phyloP scores from a whole-genome alignment of 1,139 yeast genomes.

The Candida buenavistaensis region DNA sequence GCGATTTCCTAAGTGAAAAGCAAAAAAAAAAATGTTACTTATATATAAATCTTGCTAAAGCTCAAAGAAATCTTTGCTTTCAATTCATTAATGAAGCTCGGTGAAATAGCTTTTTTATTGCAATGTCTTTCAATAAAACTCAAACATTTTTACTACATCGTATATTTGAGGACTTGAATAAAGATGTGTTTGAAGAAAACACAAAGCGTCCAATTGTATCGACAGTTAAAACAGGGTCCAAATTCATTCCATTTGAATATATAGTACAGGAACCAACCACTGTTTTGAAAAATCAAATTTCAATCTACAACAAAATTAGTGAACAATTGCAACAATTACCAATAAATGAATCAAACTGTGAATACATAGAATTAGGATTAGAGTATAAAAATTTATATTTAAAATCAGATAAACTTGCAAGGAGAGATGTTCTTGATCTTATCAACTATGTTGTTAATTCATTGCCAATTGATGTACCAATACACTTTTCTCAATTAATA shows the following conservation, averaged over 20 bases:
- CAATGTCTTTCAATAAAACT: slow-evolving; percentile 4
- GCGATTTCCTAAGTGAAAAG: too few relatives aligned
- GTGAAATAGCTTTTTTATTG: neutral
- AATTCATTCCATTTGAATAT: slow-evolving; percentile 3
- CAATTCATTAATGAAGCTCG: too few relatives aligned
- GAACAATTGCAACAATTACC: slow-evolving; percentile 4
- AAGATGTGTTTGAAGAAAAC: slow-evolving; percentile 3
- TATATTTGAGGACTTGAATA: slow-evolving; percentile 11
- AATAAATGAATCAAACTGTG: slow-evolving; percentile 5
- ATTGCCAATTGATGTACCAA: neutral
- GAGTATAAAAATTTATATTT: slow-evolving; percentile 8
- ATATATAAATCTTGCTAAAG: too few relatives aligned
- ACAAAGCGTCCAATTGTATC: slow-evolving; percentile 1
- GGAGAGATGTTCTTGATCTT: slow-evolving; percentile 7
- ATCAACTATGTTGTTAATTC: slow-evolving; percentile 5
- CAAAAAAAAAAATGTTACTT: too few relatives aligned
- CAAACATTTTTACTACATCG: slow-evolving; percentile 9
- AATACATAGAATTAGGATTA: slow-evolving; percentile 4
- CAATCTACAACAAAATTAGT: slow-evolving; percentile 1
- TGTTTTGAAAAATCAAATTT: slow-evolving; percentile 2
- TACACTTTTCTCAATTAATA: neutral
- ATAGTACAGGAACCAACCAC: neutral
- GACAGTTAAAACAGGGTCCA: neutral
- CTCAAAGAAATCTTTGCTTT: too few relatives aligned
- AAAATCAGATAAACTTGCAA: neutral